Conservation (phyloP, 2,329 filamentous ascomycete genomes). For the Epichloe sylvatica region DNA sequence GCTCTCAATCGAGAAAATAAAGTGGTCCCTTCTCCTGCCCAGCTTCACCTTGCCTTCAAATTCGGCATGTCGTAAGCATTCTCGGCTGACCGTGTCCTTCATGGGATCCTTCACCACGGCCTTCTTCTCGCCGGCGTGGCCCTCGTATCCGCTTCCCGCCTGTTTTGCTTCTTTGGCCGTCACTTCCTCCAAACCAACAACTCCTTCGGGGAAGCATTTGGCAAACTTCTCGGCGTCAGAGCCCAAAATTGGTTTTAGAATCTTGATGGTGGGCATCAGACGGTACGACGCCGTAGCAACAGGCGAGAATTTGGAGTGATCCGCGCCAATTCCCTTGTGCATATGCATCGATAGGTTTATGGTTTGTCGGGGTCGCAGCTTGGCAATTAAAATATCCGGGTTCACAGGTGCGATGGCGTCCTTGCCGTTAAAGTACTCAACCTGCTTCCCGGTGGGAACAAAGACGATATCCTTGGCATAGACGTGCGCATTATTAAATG, state of each 20-base stretch:
- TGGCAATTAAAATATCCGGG: slow-evolving; percentile 86
- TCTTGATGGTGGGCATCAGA: slow-evolving; percentile 75
- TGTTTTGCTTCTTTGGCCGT: slow-evolving; percentile 49
- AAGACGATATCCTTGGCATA: slow-evolving; percentile 70
- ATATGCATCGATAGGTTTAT: slow-evolving; percentile 84
- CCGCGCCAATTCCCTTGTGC: slow-evolving; percentile 82
- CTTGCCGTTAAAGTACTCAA: slow-evolving; percentile 51
- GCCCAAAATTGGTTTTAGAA: slow-evolving; percentile 70
- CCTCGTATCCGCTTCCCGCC: slow-evolving; percentile 52
- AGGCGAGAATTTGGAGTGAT: slow-evolving; percentile 95
- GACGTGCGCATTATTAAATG: slow-evolving; percentile 75
- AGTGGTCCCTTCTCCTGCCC: slow-evolving; percentile 81
- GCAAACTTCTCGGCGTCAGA: slow-evolving; percentile 80
- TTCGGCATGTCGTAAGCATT: slow-evolving; percentile 80
- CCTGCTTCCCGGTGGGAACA: slow-evolving; percentile 60
- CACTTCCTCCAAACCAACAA: slow-evolving; percentile 66
- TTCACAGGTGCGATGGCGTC: slow-evolving; percentile 63
- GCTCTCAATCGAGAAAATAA: slow-evolving; percentile 93
- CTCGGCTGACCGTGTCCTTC: slow-evolving; percentile 88
- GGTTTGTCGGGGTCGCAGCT: slow-evolving; percentile 79
- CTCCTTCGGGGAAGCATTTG: slow-evolving; percentile 75
- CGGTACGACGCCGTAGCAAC: slow-evolving; percentile 91
- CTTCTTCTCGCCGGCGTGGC: slow-evolving; percentile 65
- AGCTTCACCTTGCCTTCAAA: slow-evolving; percentile 94
- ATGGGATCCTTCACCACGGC: slow-evolving; percentile 80